Percentiles rank a stretch among this genome's conserved stretches.
Evolutionary conservation across 805 yeast species (phyloP).

Genomic region (Teunomyces barrocoloradensis): DNA sequence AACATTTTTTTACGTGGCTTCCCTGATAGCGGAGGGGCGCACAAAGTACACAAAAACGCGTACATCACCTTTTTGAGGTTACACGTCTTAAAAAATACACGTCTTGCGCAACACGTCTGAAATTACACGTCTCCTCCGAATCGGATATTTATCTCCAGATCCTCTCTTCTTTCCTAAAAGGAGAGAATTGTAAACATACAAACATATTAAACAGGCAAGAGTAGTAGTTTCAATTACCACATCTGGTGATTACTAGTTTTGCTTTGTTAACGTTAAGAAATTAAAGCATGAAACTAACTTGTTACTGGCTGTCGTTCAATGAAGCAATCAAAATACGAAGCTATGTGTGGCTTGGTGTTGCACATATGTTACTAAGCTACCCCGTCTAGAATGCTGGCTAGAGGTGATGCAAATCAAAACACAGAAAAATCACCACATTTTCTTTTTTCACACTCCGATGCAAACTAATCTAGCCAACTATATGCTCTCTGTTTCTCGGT

Average conservation of each 20-base stretch:
- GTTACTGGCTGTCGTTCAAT: neutral
- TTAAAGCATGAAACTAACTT: neutral
- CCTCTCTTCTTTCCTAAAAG: neutral
- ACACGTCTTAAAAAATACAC: constrained; percentile 3
- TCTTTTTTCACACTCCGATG: too few species aligned
- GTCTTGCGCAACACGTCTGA: constrained; percentile 2
- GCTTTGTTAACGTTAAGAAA: neutral
- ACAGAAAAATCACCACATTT: neutral
- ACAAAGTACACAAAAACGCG: constrained; percentile 1
- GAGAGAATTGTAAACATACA: neutral
- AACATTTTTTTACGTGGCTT: neutral
- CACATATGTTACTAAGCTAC: neutral
- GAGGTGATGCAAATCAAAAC: neutral
- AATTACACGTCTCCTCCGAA: neutral
- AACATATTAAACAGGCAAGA: neutral
- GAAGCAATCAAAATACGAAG: neutral
- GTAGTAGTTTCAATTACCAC: neutral
- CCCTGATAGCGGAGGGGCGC: neutral
- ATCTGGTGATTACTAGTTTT: neutral
- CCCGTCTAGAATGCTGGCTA: neutral
- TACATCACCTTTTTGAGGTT: neutral
- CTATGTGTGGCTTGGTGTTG: too few species aligned
- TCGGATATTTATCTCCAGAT: neutral
- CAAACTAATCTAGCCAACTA: neutral
- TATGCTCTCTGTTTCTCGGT: neutral